Percentiles rank a stretch among this genome's conserved stretches.
Conservation (phyloP, 768 basidiomycete species). For the Tricholoma hemisulphureum region DNA sequence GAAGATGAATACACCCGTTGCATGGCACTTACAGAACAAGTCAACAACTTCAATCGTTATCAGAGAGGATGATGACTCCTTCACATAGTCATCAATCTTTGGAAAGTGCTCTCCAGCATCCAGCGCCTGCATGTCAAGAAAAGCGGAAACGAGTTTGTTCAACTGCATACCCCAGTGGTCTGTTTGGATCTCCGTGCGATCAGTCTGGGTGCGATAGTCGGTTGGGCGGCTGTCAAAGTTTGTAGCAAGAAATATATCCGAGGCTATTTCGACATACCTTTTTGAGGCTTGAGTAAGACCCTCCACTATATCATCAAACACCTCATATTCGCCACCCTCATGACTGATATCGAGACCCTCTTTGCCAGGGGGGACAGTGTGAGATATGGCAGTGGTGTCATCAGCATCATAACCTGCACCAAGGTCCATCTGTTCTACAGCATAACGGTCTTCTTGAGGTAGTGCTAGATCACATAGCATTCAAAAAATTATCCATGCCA, state of each 20-base stretch:
- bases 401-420: background rate
- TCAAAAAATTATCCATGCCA: background rate
- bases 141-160: background rate
- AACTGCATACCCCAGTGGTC: background rate
- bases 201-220: background rate
- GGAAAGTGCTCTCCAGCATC: background rate
- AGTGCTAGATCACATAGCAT: background rate
- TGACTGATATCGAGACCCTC: constrained; percentile 13
- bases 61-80: too few relatives aligned
- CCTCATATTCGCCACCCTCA: constrained; percentile 11
- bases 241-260: too few relatives aligned
- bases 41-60: background rate
- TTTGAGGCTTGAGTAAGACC: background rate
- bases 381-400: constrained; percentile 3
- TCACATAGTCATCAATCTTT: background rate
- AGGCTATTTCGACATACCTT: background rate
- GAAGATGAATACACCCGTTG: background rate
- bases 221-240: background rate
- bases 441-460: background rate
- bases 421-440: constrained; percentile 3
- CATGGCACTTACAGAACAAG: background rate
- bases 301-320: constrained; percentile 8
- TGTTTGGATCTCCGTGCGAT: constrained; percentile 7
- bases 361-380: constrained; percentile 6
- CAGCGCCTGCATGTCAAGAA: constrained; percentile 1